Base-by-base conservation (phyloP, 148 eudicot species). In the Pouteria glomerata region DNA sequence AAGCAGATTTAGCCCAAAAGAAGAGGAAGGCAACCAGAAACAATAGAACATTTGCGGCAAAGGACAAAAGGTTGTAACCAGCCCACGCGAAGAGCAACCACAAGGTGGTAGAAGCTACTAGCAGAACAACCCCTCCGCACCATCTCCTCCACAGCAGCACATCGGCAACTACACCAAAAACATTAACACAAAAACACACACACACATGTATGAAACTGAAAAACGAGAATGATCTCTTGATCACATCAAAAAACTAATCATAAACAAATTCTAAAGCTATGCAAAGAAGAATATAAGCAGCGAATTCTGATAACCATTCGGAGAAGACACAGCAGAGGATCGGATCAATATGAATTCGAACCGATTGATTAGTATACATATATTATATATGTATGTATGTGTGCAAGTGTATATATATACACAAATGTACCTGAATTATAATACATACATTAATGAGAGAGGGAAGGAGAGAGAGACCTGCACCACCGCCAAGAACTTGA, bases 1-100 rank as follows among this genome's bases (percentile, higher is more conserved):
- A 78, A 68, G 98, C 98, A 29, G 97, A 88, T 85, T 95, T 95
- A 24, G 90, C 97, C 98, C 98, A 95, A 67, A 89, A 82, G 81
- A 94, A 95, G 76, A 95, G 87, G 72, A 95, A 86, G 29, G 70
- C 63, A 63, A 89, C 92, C 62, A 88, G 85, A 29, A 91, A 90
- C 77, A 91, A 75, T 30, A 95, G 78, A 63, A 84, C 89, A 82
- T 88, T 89, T 1, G 93, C 77, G 8, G 80, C 23, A 48, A 95
- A 91, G 21, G 93, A 79, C 52, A 91, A 63, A 23, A 86, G 58
- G 72, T 83, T 91, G 70, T 89, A 88, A 69, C 93, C 99, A 35
- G 84, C 93, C 52, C 75, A 69, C 64, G 81, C 83, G 45, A 95
- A 95, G 4, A 89, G 70, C 60, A 89, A 73, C 99, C 99, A 95